Base-by-base conservation (phyloP, 495 filamentous ascomycete species). In the Sphaerosporella brunnea region DNA sequence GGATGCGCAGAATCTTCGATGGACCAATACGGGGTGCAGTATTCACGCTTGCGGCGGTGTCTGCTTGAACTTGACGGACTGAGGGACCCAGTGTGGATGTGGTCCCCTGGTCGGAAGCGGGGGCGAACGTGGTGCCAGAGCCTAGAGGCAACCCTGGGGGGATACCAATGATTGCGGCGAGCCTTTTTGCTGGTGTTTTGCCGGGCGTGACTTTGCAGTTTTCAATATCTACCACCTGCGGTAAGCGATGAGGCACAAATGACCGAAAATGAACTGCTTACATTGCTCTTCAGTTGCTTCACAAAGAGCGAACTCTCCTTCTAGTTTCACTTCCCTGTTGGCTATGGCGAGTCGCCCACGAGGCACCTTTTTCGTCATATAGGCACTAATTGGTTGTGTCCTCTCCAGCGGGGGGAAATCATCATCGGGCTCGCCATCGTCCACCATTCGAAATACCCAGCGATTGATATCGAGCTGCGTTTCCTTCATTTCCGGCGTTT, bases 391-490 rank as follows among this genome's bases (percentile, higher is more conserved):
- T 0, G 79, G 74, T 53, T 82, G 79, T 21, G 74, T 85, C 35
- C 90, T 73, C 47, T 78, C 76, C 5, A 96, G 67, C 0, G 90
- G 75, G 3, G 86, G 87, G 53, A 99, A 96, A 59, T 99, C 90
- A 55, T 84, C 84, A 54, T 99, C 90, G 2, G 95, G 81, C 57
- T 99, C 90, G 7, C 82, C 87, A 56, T 87, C 82, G 53, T 99
- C 90, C 5, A 95, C 83, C 82, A 99, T 93, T 23, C 86, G 72
- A 13, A 99, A 65, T 8, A 78, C 80, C 88, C 90, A 99, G 58
- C 77, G 74, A 55, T 96, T 96, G 40, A 94, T 80, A 48, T 84
- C 88, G 24, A 80, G 64, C 56, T 84, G 82, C 23, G 75, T 71
- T 15, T 68, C 66, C 1, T 74, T 69, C 10, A 96, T 69, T 1